Evolutionary conservation across 148 eudicot species (phyloP).

Genomic region (Cornus florida): DNA sequence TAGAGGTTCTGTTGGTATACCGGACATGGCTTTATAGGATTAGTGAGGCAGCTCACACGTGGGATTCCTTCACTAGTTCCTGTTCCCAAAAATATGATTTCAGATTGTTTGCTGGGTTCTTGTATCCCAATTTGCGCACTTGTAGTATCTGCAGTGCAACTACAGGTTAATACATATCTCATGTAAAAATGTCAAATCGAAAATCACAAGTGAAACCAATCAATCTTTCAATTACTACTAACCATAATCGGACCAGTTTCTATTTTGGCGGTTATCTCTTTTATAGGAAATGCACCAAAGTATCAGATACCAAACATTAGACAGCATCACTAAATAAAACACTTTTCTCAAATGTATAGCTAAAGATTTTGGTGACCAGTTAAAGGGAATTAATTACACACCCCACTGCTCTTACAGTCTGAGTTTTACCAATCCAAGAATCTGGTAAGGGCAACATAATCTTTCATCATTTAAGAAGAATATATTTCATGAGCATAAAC

Average conservation of each 20-base stretch:
- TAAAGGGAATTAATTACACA: neutral
- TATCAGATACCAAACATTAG: neutral
- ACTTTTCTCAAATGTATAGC: neutral
- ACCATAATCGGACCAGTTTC: neutral
- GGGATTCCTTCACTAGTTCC: constrained; percentile 99
- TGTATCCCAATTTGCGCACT: constrained; percentile 30
- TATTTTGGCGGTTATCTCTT: neutral
- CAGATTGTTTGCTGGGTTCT: constrained; percentile 43
- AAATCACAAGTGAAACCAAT: neutral
- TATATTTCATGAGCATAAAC: neutral
- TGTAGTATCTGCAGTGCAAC: constrained; percentile 40
- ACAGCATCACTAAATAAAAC: neutral
- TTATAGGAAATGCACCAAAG: neutral
- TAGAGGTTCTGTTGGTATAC: constrained; percentile 41
- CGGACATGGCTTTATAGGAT: constrained; percentile 66
- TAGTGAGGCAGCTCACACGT: constrained; percentile 96
- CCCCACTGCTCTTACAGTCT: neutral
- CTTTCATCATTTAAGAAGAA: neutral
- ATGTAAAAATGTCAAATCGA: neutral
- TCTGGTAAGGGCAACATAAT: neutral
- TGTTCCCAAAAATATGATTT: constrained; percentile 90
- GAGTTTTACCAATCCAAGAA: neutral
- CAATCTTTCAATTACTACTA: neutral
- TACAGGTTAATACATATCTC: constrained; percentile 5
- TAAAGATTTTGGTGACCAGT: neutral